These are phyloP conservation scores for Suhomyces bokatorum DNA, from an alignment of 1,139 yeast genomes.

Conservation along the genomic window DNA sequence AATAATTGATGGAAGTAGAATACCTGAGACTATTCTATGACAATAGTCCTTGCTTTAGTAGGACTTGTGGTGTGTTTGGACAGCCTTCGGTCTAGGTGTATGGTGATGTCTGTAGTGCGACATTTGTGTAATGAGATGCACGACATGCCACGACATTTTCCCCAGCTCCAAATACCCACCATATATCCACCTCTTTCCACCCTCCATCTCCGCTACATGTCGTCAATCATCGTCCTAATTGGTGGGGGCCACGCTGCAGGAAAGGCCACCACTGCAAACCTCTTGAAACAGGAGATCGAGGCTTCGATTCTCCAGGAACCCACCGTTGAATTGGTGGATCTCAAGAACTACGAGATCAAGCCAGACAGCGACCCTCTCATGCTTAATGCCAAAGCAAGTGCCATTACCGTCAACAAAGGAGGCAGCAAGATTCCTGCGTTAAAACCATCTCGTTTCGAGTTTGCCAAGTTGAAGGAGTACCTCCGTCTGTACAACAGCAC, in stretches of 20 bases:
- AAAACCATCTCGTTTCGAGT: conserved; percentile 45
- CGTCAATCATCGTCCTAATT: conserved; percentile 49
- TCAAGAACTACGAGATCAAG: conserved; percentile 26
- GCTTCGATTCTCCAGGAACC: conserved; percentile 15
- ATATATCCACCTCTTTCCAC: background rate
- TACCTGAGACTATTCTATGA: no score
- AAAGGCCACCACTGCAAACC: conserved; percentile 42
- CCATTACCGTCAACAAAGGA: conserved; percentile 29
- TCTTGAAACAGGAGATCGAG: conserved; percentile 32
- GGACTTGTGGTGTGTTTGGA: no score
- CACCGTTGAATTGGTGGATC: conserved; percentile 33
- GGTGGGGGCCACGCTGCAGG: conserved; percentile 83
- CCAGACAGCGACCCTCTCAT: background rate
- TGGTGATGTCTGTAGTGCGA: background rate
- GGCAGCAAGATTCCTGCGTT: conserved; percentile 23
- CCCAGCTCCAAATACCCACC: background rate
- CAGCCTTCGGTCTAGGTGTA: no score
- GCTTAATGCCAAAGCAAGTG: conserved; percentile 22
- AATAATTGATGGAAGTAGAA: no score
- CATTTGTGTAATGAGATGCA: conserved; percentile 3
- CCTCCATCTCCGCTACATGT: background rate
- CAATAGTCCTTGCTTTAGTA: no score
- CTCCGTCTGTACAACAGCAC: conserved; percentile 16
- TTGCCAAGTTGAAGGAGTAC: conserved; percentile 24
- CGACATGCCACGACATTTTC: background rate